phyloP scores from a whole-genome alignment of 2,329 filamentous ascomycete genomes.

The Neurospora crassa region DNA sequence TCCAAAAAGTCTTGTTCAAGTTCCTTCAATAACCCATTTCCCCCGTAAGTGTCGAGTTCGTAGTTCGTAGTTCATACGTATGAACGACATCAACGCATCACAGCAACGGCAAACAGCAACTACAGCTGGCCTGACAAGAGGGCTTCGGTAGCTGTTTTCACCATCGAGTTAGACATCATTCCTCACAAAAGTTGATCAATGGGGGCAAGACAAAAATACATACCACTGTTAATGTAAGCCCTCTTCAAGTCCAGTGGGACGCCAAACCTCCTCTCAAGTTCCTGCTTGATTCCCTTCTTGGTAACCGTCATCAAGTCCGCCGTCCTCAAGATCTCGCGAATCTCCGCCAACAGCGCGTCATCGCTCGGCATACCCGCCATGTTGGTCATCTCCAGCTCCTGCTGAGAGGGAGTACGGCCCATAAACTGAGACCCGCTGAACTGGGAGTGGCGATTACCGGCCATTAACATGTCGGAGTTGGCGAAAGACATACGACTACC shows the following conservation, averaged over 20 bases:
- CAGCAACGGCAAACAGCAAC: constrained; percentile 12
- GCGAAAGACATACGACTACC: constrained; percentile 67
- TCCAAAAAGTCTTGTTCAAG: background rate
- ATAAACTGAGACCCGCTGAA: constrained; percentile 44
- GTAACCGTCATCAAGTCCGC: constrained; percentile 96
- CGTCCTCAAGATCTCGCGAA: constrained; percentile 82
- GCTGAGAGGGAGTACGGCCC: constrained; percentile 37
- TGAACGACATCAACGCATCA: constrained; percentile 1
- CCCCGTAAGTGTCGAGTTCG: background rate
- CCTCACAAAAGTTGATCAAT: background rate
- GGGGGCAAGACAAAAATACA: constrained; percentile 26
- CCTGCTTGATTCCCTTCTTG: constrained; percentile 94
- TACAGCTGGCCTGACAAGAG: constrained; percentile 69
- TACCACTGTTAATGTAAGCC: constrained; percentile 89
- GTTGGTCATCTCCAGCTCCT: constrained; percentile 67
- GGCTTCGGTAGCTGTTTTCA: constrained; percentile 58
- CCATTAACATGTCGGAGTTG: constrained; percentile 51
- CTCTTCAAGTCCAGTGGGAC: constrained; percentile 79
- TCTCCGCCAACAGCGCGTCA: constrained; percentile 84
- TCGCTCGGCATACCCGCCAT: constrained; percentile 73
- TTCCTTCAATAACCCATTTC: background rate
- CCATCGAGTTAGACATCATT: constrained; percentile 23
- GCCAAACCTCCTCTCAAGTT: constrained; percentile 84
- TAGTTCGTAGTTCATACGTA: background rate
- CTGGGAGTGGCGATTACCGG: constrained; percentile 37